Base-by-base conservation (phyloP, 208 protist genomes). In the Crithidia thermophila region DNA sequence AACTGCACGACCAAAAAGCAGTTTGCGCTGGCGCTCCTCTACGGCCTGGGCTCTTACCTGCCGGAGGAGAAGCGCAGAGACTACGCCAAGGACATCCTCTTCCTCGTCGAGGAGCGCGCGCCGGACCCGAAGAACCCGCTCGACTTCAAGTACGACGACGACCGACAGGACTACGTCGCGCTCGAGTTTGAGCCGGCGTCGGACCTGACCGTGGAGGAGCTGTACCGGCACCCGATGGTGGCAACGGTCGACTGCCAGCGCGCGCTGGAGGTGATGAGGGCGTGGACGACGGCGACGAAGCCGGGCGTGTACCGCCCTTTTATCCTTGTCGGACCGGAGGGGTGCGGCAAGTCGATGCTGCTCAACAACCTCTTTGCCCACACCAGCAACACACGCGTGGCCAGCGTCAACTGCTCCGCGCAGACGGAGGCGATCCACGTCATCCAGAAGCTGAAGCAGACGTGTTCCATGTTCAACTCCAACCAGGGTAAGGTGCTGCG, bases 281-380 rank as follows among this genome's bases (percentile, higher is more conserved):
- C 97, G 65, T 99, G 97, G 98, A 81, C 97, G 53, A 63, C 75
- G 72, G 87, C 91, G 18, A 62, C 88, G 30, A 71, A 74, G 20
- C 45, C 72, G 1, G 91, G 88, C 36, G 72, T 91, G 25, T 95
- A 93, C 65, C 81, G 96, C 23, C 97, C 98, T 1, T 98, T 99
- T 63, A 85, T 99, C 42, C 72, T 99, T 8, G 96, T 99, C 18
- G 98, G 98, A 30, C 98, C 98, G 4, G 97, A 99, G 66, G 98
- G 98, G 3, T 96, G 90, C 49, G 98, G 98, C 25, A 99, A 99
- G 80, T 91, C 79, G 49, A 97, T 98, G 90, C 72, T 99, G 60
- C 80, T 99, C 10, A 87, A 64, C 31, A 86, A 97, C 69, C 58
- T 93, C 18, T 98, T 99, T 80, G 46, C 59, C 47, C 67, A 71